Base-by-base conservation (phyloP, 495 filamentous ascomycete species). In the Talaromyces trachyspermus region DNA sequence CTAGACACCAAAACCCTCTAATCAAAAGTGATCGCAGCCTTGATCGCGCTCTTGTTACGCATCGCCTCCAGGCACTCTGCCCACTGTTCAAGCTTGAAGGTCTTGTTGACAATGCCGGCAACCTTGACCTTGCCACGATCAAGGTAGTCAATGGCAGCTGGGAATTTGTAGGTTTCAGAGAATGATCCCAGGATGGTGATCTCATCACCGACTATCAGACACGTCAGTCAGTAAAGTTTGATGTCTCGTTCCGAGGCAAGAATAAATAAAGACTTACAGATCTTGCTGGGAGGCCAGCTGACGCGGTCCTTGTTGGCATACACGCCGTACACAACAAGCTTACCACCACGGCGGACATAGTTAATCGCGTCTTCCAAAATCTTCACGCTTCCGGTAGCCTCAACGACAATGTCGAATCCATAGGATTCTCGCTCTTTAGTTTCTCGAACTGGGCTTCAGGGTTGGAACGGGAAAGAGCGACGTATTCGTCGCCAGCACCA, bases 141-240 rank as follows among this genome's bases (percentile, higher is more conserved):
- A 27, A 83, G 72, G 62, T 85, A 85, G 63, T 80, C 76, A 49
- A 86, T 78, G 6, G 82, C 82, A 23, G 81, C 75, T 3, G 82
- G 81, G 73, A 84, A 87, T 72, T 84, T 85, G 68, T 83, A 82
- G 12, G 78, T 79, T 56, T 86, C 80, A 23, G 75, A 80, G 71
- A 85, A 86, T 29, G 74, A 80, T 22, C 81, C 81, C 30, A 86
- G 62, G 51, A 87, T 83, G 49, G 78, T 84, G 55, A 86, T 84
- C 56, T 85, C 82, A 54, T 80, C 69, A 39, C 64, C 64, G 46
- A 69, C 66, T 67, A 43, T 49, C 7, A 10, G 46, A 43, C 23
- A 27, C 12, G 9, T n/a, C n/a, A n/a, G 15, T 41, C 14, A 27
- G 49, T 14, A 15, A 25, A 30, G n/a, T 17, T 42, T 39, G 33